Evolutionary conservation across 2,329 filamentous ascomycete genomes (phyloP).

Genomic region (Neonectria faginata): DNA sequence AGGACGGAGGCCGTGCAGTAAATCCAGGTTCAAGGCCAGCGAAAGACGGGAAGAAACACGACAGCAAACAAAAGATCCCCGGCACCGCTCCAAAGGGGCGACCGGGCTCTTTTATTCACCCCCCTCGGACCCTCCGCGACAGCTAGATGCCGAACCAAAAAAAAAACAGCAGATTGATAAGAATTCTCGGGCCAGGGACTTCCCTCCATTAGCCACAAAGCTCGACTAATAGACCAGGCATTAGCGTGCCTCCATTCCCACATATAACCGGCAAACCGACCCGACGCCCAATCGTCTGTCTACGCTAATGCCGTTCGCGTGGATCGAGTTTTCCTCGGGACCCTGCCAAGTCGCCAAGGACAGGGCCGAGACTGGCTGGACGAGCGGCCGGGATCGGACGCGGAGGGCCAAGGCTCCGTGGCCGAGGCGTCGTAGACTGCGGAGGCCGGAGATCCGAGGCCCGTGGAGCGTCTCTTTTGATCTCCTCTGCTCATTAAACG

Average conservation of each 20-base stretch:
- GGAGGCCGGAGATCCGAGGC: not conserved
- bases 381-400: not conserved
- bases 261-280: not conserved
- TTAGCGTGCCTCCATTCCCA: not conserved
- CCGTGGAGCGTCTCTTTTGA: not conserved
- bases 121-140: constrained; percentile 1
- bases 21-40: not conserved
- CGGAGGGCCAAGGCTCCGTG: constrained; percentile 1
- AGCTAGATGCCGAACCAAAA: not conserved
- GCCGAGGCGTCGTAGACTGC: not conserved
- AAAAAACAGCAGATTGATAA: constrained; percentile 20
- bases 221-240: not conserved
- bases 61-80: not conserved
- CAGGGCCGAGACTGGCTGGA: not conserved
- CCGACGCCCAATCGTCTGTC: not conserved
- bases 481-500: not conserved
- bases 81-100: not conserved
- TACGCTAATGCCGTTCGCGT: not conserved
- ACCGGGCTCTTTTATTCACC: not conserved
- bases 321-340: not conserved
- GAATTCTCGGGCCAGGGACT: constrained; percentile 9
- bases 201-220: not conserved
- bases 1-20: not conserved
- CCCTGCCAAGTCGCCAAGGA: not conserved
- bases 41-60: not conserved